phyloP scores from a whole-genome alignment of 1,284 basidiomycete genomes.

The Coniferiporia weirii region DNA sequence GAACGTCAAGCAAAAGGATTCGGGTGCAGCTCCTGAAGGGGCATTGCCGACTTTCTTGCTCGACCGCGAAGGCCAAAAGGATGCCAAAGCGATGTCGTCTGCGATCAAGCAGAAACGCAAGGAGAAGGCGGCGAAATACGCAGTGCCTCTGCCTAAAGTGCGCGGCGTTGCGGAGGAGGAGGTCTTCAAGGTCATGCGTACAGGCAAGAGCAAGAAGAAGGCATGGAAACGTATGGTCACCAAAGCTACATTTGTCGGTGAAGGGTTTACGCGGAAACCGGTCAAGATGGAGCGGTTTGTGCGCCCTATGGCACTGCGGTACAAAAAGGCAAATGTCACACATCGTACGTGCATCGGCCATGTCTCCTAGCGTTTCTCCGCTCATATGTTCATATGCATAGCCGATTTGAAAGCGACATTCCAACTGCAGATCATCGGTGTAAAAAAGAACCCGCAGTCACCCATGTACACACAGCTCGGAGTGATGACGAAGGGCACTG shows the following conservation, averaged over 20 bases:
- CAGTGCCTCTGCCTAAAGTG: conserved; percentile 95
- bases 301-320: conserved; percentile 93
- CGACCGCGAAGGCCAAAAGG: conserved; percentile 95
- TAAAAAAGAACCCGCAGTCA: conserved; percentile 99
- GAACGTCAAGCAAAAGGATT: conserved; percentile 92
- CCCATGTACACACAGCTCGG: conserved; percentile 96
- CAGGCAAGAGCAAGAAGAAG: conserved; percentile 95
- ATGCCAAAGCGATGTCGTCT: conserved; percentile 95
- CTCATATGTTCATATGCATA: conserved; percentile 29
- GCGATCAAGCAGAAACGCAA: conserved; percentile 99
- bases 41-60: conserved; percentile 93
- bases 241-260: conserved; percentile 98
- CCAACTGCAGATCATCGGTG: conserved; percentile 95
- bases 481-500: conserved; percentile 97
- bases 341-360: conserved; percentile 67
- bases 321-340: conserved; percentile 98
- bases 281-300: conserved; percentile 99
- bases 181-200: conserved; percentile 99
- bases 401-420: conserved; percentile 98
- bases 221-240: conserved; percentile 99
- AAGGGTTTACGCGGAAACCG: conserved; percentile 97
- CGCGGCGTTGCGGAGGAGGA: conserved; percentile 98
- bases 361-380: conserved; percentile 2
- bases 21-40: conserved; percentile 76
- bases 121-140: conserved; percentile 98